phyloP scores from a whole-genome alignment of 140 eudicot genomes.

The Senecio squalidus region DNA sequence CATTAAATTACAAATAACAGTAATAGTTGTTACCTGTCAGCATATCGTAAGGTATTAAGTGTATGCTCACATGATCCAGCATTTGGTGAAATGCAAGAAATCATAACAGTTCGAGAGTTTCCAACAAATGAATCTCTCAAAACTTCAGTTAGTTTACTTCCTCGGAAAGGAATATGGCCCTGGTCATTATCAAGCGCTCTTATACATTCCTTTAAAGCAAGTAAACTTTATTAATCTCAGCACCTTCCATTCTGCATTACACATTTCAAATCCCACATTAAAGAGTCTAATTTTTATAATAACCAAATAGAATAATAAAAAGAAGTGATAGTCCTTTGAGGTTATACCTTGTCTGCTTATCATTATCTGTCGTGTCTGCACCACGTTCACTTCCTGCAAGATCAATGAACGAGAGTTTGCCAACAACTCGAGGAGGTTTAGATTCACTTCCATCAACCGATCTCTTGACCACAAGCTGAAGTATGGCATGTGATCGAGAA shows the following conservation, averaged over 20 bases:
- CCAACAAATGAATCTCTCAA: slow-evolving; percentile 97
- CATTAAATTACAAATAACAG: neutral
- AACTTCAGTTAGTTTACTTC: slow-evolving; percentile 98
- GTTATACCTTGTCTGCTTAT: slow-evolving; percentile 92
- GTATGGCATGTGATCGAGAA: slow-evolving; percentile 97
- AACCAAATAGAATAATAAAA: neutral
- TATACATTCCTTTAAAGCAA: slow-evolving; percentile 93
- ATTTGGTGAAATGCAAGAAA: slow-evolving; percentile 94
- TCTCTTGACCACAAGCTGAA: slow-evolving; percentile 85
- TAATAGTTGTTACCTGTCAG: slow-evolving; percentile 62
- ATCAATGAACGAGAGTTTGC: slow-evolving; percentile 96
- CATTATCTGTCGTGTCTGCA: slow-evolving; percentile 98
- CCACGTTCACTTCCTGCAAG: slow-evolving; percentile 99
- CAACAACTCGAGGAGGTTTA: slow-evolving; percentile 87
- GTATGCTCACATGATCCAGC: slow-evolving; percentile 98
- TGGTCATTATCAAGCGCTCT: slow-evolving; percentile 98
- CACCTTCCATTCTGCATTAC: slow-evolving; percentile 90
- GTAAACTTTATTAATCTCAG: slow-evolving; percentile 97
- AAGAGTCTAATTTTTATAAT: neutral
- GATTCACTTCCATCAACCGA: slow-evolving; percentile 81
- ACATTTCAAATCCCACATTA: slow-evolving; percentile 6
- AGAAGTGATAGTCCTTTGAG: neutral
- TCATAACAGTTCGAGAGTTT: slow-evolving; percentile 91
- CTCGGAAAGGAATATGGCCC: slow-evolving; percentile 93
- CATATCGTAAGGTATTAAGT: slow-evolving; percentile 87